These are phyloP conservation scores for Escallonia rubra DNA, from an alignment of 129 eudicot genomes.

Conservation along the genomic window DNA sequence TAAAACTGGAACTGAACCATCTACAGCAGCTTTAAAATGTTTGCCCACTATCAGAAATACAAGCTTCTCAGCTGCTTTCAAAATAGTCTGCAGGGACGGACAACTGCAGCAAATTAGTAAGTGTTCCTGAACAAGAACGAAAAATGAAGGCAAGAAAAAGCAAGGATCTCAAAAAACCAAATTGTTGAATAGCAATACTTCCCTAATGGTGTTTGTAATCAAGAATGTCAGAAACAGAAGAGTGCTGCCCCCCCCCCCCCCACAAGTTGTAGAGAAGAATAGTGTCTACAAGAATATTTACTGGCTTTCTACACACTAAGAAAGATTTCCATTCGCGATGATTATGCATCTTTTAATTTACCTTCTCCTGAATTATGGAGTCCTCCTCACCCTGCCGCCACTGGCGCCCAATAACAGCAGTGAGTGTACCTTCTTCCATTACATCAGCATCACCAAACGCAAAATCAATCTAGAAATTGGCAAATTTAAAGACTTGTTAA, in stretches of 20 bases:
- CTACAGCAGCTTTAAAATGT: slow-evolving; percentile 39
- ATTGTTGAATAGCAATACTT: not conserved
- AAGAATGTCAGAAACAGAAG: not conserved
- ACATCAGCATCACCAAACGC: slow-evolving; percentile 67
- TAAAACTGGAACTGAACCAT: slow-evolving; percentile 64
- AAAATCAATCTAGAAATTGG: slow-evolving; percentile 39
- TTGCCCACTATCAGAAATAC: slow-evolving; percentile 43
- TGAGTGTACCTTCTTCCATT: slow-evolving; percentile 51
- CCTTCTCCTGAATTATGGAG: slow-evolving; percentile 56
- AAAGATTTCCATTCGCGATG: too few relatives aligned
- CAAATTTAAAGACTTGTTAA: not conserved
- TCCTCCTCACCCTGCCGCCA: slow-evolving; percentile 48
- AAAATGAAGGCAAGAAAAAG: slow-evolving; percentile 12
- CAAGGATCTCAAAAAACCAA: not conserved
- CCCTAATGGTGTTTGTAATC: slow-evolving; percentile 5
- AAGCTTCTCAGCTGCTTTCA: slow-evolving; percentile 35
- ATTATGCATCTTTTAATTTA: slow-evolving; percentile 5
- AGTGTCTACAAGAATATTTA: not conserved
- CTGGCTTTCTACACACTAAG: not conserved
- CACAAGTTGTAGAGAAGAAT: not conserved
- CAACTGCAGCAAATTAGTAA: slow-evolving; percentile 13
- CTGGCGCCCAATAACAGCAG: slow-evolving; percentile 51
- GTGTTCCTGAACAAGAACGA: slow-evolving; percentile 24
- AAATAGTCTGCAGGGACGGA: slow-evolving; percentile 35
- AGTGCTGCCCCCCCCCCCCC: not conserved